Base-by-base conservation (phyloP, 495 filamentous ascomycete genomes). In the Daldinia vernicosa region DNA sequence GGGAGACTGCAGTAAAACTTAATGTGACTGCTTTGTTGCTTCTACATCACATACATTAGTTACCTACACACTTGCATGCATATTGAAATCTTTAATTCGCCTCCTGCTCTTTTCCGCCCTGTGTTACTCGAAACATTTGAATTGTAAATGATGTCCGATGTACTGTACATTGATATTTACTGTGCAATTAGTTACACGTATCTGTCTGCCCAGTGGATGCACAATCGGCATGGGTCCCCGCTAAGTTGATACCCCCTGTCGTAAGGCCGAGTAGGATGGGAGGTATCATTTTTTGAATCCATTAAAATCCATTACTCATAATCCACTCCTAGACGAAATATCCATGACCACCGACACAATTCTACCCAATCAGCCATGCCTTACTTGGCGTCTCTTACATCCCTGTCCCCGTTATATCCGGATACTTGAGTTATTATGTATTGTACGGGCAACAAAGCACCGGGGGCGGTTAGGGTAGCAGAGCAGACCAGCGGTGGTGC, bases 391-490 rank as follows among this genome's bases (percentile, higher is more conserved):
- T 43, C 40, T 15, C 19, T 26, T 22, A 6, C 27, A 61, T 64
- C 70, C 70, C 70, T 72, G 70, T 61, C 70, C 64, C 70, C 70
- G 70, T 72, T 72, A 67, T 67, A 72, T 72, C 70, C 70, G 70
- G 70, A 68, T 22, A 59, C 32, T 47, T 63, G 54, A 64, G 64
- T 55, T 67, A 63, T 71, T 62, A 71, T 71, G 69, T 60, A 67
- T 39, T 15, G 28, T 55, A 57, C 32, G 27, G 27, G 55, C 30
- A 53, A 66, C 43, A 67, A 67, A 60, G 47, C 32, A 45, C 24
- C 14, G 14, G 22, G 54, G 50, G 50, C 19, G 27, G 47, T 54
- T 54, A 53, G 45, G 45, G 28, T 67, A 33, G 50, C 24, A 53
- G 24, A 26, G 15, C 45, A 53, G 24, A 26, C 5, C 45, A 47